phyloP scores from a whole-genome alignment of 1,284 basidiomycete species.

The Cutaneotrichosporon cutaneum region DNA sequence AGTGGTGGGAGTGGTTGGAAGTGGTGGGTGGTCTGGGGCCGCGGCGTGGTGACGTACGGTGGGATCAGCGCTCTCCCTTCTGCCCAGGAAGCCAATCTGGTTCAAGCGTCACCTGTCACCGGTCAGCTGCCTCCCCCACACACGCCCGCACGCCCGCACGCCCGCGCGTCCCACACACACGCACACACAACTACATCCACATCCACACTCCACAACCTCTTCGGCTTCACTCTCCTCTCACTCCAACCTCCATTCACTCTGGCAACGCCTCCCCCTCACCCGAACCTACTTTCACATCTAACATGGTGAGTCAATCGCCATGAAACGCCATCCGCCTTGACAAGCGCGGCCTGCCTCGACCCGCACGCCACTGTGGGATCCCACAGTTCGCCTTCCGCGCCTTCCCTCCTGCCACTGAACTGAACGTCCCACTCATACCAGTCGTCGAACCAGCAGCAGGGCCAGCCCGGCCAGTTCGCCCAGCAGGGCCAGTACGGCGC shows the following conservation, averaged over 20 bases:
- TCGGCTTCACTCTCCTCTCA: not conserved
- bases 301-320: not conserved
- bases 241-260: not conserved
- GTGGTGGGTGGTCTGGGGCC: not conserved
- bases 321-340: too few relatives aligned
- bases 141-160: not conserved
- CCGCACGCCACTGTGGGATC: too few relatives aligned
- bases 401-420: not conserved
- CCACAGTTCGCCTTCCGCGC: not conserved
- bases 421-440: not conserved
- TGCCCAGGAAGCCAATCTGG: not conserved
- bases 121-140: too few relatives aligned
- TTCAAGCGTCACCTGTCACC: not conserved
- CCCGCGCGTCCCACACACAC: not conserved
- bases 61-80: not conserved
- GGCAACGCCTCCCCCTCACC: not conserved
- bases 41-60: not conserved
- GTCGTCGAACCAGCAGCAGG: constrained; percentile 14
- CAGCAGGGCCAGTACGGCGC: constrained; percentile 15
- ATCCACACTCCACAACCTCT: not conserved
- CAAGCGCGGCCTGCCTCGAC: not conserved
- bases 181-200: not conserved
- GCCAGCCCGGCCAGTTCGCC: constrained; percentile 15
- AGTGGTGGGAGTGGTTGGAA: too few relatives aligned
- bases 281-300: not conserved